Percentiles rank a stretch among this genome's conserved stretches.
Evolutionary conservation across 352 stramenopile species (phyloP).

Genomic region (Globisporangium lucens): DNA sequence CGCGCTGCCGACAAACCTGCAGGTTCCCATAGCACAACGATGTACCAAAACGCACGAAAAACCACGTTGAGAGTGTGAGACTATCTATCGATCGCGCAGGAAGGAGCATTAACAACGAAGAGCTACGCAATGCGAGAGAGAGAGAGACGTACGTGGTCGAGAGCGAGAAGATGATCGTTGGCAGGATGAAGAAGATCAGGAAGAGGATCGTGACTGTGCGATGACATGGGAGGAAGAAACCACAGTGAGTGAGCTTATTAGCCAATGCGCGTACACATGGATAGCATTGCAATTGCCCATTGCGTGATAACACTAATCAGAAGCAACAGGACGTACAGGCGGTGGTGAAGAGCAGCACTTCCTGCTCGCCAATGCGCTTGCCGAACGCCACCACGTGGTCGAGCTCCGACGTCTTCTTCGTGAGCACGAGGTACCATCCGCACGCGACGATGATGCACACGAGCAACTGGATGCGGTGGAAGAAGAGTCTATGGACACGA

Average conservation of each 20-base stretch:
- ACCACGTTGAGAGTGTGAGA: background rate
- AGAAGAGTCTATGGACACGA: slow-evolving; percentile 41
- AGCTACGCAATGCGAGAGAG: background rate
- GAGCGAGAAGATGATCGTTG: slow-evolving; percentile 63
- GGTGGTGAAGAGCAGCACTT: slow-evolving; percentile 60
- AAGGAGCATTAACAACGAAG: background rate
- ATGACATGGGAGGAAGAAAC: background rate
- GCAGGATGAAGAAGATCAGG: slow-evolving; percentile 70
- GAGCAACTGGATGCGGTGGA: slow-evolving; percentile 65
- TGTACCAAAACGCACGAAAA: background rate
- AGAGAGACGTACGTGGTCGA: slow-evolving; percentile 47
- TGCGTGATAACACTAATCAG: background rate
- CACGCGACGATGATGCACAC: slow-evolving; percentile 59
- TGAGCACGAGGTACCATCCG: slow-evolving; percentile 68
- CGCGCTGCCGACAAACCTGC: slow-evolving; percentile 37
- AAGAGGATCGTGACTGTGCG: slow-evolving; percentile 61
- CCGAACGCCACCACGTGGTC: slow-evolving; percentile 54
- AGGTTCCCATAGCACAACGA: background rate
- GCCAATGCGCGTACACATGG: background rate
- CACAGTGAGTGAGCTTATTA: background rate
- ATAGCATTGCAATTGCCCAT: background rate
- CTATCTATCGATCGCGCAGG: background rate
- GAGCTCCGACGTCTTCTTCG: slow-evolving; percentile 23
- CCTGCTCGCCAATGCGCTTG: slow-evolving; percentile 56
- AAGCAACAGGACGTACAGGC: slow-evolving; percentile 34